Base-by-base conservation (phyloP, 2,329 filamentous ascomycete species). In the Aureobasidium uvarum region DNA sequence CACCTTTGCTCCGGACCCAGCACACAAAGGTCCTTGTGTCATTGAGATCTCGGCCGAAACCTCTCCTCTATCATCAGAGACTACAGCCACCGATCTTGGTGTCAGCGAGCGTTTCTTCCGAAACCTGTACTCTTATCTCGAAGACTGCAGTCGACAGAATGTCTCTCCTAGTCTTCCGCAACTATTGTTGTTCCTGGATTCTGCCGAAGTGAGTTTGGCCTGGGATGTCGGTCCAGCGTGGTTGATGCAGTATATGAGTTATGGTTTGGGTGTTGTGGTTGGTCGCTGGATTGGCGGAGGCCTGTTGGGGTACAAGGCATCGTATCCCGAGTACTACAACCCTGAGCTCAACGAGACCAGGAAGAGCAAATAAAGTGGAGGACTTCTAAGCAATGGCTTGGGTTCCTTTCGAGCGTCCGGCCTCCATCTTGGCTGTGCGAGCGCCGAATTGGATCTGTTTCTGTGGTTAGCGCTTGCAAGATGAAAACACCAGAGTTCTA, bases 401-500 rank as follows among this genome's bases (percentile, higher is more conserved):
- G 1, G 81, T 83, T 25, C 81, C 81, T 68, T 81, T 83, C 0
- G 76, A 78, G 67, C 76, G 80, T 10, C 79, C 78, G 1, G 75
- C 79, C 65, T 81, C 78, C 81, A 83, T 83, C 70, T 80, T 79
- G 8, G 77, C 77, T 14, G 77, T 80, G 8, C 77, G 73, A 5
- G 77, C 75, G 41, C 77, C 77, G 58, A 80, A 79, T 69, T 80
- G 78, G 23, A 80, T 80, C 77, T 78, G 64, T 14, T 10, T 23
- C 70, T 56, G 71, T 68, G 36, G 39, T 41, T 28, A 41, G 39
- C 25, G 23, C 13, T 20, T 14, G 46, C 7, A 52, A 11, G 18
- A 14, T 18, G 16, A 43, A 6, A 23, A 23, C 6, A 16, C 3
- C 25, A n/a, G 11, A 51, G 16, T 11, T 23, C 2, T 11, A 80